Base-by-base conservation (phyloP, 2,329 filamentous ascomycete species). In the Chaetomium olivaceum region DNA sequence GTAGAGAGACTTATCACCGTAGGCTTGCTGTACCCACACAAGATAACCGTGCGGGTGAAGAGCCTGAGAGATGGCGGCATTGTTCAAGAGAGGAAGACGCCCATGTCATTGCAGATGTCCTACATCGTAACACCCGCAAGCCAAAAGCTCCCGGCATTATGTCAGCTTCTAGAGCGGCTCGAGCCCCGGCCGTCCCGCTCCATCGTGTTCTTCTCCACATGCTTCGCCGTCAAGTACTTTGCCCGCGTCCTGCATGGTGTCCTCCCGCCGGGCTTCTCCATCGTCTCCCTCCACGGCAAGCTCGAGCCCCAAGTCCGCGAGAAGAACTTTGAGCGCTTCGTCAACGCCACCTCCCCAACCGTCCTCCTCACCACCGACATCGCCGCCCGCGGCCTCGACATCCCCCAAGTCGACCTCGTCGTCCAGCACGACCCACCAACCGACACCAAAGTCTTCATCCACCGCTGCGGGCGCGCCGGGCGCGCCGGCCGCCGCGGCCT, bases 171-270 rank as follows among this genome's bases (percentile, higher is more conserved):
- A 2, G 81, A 86, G 23, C 83, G 85, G 16, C 77, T 96, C 25
- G 83, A 90, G n/a, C 86, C 91, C 0, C 84, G 82, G 4, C 94
- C 94, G 0, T 89, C 93, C 69, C 93, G 93, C 74, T 90, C 88
- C 36, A 97, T 99, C 62, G 83, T 97, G 61, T 99, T 97, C 75
- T 83, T 98, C 25, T 96, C 93, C 0, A 97, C 94, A 2, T 97
- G 95, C 76, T 93, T 93, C 36, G 91, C 91, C 0, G 95, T 99
- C 67, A 94, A 98, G 77, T 98, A 98, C 78, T 96, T 96, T 76
- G 88, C 93, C 67, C 86, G 92, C 71, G 81, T 96, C 6, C 82
- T 99, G 1, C 91, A 91, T 0, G 78, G 83, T 2, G 79, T 97
- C 6, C 80, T 99, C 0, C 90, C 90, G 1, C 77, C 83, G 9